A percentile compares a stretch with the other conserved stretches of the same genome.
Conservation (phyloP, 2,329 filamentous ascomycete genomes). For the Mollisiaceae sp. region DNA sequence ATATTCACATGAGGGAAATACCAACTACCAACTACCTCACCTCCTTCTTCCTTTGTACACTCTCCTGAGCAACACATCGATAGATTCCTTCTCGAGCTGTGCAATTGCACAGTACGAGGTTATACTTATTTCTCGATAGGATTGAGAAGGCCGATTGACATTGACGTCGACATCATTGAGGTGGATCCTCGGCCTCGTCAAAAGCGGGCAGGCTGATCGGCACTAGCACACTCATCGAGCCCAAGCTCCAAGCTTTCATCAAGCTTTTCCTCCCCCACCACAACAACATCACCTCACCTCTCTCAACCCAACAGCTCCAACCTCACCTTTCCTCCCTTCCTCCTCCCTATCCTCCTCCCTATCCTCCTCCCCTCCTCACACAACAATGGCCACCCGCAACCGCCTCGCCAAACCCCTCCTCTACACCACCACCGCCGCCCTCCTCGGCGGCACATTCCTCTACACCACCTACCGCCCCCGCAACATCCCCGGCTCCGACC, state of each 20-base stretch:
- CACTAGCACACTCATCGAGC: conserved; percentile 22
- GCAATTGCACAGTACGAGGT: conserved; percentile 23
- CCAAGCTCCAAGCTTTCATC: background rate
- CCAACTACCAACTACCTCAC: conserved; percentile 3
- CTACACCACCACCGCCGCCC: conserved; percentile 55
- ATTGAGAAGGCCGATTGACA: background rate
- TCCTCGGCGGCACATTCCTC: conserved; percentile 52
- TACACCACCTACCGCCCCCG: conserved; percentile 69
- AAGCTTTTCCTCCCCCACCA: background rate
- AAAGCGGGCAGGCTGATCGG: conserved; percentile 28
- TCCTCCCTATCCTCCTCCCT: conserved; percentile 15
- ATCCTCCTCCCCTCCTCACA: conserved; percentile 25
- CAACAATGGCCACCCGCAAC: conserved; percentile 43
- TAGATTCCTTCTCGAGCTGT: conserved; percentile 19
- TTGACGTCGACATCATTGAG: conserved; percentile 4
- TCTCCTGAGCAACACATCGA: background rate
- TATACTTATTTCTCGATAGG: conserved; percentile 6
- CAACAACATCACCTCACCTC: conserved; percentile 11
- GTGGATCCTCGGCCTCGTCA: conserved; percentile 19
- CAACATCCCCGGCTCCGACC: conserved; percentile 73
- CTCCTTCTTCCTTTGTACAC: conserved; percentile 4
- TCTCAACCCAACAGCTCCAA: conserved; percentile 7
- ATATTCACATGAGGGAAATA: conserved; percentile 4
- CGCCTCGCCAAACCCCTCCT: conserved; percentile 55
- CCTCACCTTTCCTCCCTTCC: background rate